Evolutionary conservation across 2,329 filamentous ascomycete genomes (phyloP).

Genomic region (Coniochaeta ligniaria): DNA sequence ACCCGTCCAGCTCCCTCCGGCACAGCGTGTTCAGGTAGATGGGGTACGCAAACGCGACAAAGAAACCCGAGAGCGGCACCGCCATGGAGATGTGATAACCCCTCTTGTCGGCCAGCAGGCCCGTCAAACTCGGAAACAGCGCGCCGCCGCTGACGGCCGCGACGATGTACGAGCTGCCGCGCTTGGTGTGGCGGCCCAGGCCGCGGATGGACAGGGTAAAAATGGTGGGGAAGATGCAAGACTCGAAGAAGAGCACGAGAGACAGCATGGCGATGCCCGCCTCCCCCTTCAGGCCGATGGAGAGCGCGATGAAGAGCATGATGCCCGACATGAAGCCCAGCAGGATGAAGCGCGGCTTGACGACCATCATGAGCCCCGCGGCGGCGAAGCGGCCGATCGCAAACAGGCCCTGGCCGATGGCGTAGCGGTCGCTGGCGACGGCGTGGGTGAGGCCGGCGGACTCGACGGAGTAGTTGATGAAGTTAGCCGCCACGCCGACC

Average conservation of each 20-base stretch:
- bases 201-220: slow-evolving; percentile 69
- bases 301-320: slow-evolving; percentile 51
- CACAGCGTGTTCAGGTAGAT: slow-evolving; percentile 53
- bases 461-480: slow-evolving; percentile 62
- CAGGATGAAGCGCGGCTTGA: slow-evolving; percentile 60
- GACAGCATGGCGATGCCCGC: slow-evolving; percentile 53
- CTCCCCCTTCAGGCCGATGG: slow-evolving; percentile 34
- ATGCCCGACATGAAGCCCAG: slow-evolving; percentile 54
- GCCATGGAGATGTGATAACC: slow-evolving; percentile 56
- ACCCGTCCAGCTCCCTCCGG: slow-evolving; percentile 37
- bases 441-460: slow-evolving; percentile 42
- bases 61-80: slow-evolving; percentile 53
- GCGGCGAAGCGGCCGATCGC: slow-evolving; percentile 64
- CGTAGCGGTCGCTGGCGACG: slow-evolving; percentile 58
- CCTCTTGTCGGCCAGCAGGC: slow-evolving; percentile 55
- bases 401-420: slow-evolving; percentile 66
- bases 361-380: slow-evolving; percentile 55
- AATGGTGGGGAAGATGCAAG: slow-evolving; percentile 75
- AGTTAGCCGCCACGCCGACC: slow-evolving; percentile 55
- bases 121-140: slow-evolving; percentile 62
- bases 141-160: slow-evolving; percentile 65
- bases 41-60: slow-evolving; percentile 46
- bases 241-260: slow-evolving; percentile 68
- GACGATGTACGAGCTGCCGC: slow-evolving; percentile 63
- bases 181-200: slow-evolving; percentile 66